phyloP scores from a whole-genome alignment of 306 rosid species.

The Citrullus colocynthis region DNA sequence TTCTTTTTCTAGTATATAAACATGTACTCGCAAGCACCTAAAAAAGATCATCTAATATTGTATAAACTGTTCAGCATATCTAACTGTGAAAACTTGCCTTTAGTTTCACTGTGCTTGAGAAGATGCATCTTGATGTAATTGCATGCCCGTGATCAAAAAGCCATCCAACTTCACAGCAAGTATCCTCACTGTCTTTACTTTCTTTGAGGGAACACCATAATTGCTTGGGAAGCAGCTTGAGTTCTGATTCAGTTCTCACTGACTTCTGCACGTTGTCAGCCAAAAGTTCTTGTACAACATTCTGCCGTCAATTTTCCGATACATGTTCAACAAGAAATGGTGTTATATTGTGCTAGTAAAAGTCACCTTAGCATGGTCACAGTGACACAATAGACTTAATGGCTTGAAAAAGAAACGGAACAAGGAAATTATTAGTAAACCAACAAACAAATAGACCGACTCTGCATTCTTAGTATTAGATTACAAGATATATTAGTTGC shows the following conservation, averaged over 20 bases:
- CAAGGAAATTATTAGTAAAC: not conserved
- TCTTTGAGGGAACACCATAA: slow-evolving; percentile 73
- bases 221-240: slow-evolving; percentile 72
- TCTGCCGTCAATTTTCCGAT: slow-evolving; percentile 15
- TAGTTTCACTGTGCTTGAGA: slow-evolving; percentile 40
- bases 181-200: slow-evolving; percentile 31
- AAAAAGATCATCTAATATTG: not conserved
- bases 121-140: slow-evolving; percentile 65
- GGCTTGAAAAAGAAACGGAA: not conserved
- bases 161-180: slow-evolving; percentile 78
- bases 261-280: slow-evolving; percentile 23
- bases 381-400: not conserved
- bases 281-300: slow-evolving; percentile 31
- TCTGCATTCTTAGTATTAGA: not conserved
- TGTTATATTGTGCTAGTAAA: not conserved
- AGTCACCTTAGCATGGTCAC: not conserved
- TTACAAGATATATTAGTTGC: not conserved
- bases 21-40: not conserved
- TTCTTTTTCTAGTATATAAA: not conserved
- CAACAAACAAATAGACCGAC: not conserved
- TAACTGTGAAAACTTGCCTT: slow-evolving; percentile 50
- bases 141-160: slow-evolving; percentile 54
- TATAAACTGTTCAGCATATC: not conserved
- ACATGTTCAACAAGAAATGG: slow-evolving; percentile 4
- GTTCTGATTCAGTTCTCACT: slow-evolving; percentile 39